phyloP scores from a whole-genome alignment of 768 basidiomycete genomes.

The Sporobolomyces phaffii region DNA sequence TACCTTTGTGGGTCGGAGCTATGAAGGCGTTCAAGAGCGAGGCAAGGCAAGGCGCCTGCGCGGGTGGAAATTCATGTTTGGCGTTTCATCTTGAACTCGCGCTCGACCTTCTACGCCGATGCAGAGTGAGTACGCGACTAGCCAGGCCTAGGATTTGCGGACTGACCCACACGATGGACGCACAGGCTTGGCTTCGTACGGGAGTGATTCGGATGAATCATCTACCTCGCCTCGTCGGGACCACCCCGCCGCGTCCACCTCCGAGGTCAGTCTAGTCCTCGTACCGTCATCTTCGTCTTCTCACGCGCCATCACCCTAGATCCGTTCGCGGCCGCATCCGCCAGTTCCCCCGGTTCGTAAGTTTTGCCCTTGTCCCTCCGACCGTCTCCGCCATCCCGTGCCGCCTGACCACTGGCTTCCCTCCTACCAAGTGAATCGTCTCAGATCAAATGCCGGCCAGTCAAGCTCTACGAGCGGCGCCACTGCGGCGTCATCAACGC shows the following conservation, averaged over 20 bases:
- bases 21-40: no score
- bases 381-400: no score
- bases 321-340: no score
- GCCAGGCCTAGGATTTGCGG: no score
- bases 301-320: neutral
- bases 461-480: slow-evolving; percentile 2
- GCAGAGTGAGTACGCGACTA: neutral
- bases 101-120: no score
- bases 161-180: neutral
- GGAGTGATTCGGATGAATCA: slow-evolving; percentile 20
- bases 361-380: no score
- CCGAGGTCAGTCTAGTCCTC: neutral
- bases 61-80: no score
- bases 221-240: neutral
- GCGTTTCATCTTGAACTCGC: no score
- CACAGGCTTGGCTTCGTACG: slow-evolving; percentile 28
- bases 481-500: neutral
- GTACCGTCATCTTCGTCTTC: neutral
- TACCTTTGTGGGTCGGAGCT: no score
- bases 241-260: neutral
- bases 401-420: no score
- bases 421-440: neutral
- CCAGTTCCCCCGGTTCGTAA: no score
- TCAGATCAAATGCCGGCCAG: neutral
- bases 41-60: no score